phyloP scores from a whole-genome alignment of 345 rosid genomes.

The Gossypium arboreum region DNA sequence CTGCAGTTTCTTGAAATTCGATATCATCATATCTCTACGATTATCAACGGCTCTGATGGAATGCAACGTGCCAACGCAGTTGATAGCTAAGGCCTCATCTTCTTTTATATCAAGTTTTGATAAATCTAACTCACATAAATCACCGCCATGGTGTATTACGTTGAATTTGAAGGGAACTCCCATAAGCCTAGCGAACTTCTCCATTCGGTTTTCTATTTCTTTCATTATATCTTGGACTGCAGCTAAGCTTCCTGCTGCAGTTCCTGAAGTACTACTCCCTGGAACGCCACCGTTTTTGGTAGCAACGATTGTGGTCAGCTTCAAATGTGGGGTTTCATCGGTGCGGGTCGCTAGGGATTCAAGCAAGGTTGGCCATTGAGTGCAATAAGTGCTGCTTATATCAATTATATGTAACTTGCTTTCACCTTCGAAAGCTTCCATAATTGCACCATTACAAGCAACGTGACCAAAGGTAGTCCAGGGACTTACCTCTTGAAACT shows the following conservation, averaged over 20 bases:
- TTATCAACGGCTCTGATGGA: conserved; percentile 40
- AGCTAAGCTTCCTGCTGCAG: conserved; percentile 22
- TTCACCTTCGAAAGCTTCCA: conserved; percentile 93
- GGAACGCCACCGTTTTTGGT: conserved; percentile 31
- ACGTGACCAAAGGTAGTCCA: conserved; percentile 99
- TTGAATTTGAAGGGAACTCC: conserved; percentile 92
- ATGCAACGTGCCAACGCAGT: conserved; percentile 66
- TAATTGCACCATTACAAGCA: conserved; percentile 82
- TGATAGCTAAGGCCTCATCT: conserved; percentile 85
- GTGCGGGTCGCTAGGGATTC: conserved; percentile 92
- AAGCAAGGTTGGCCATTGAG: conserved; percentile 96
- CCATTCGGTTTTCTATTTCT: conserved; percentile 87
- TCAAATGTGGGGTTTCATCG: conserved; percentile 81
- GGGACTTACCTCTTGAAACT: conserved; percentile 92
- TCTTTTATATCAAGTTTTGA: conserved; percentile 43
- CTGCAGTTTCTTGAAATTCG: conserved; percentile 51
- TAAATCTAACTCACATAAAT: conserved; percentile 59
- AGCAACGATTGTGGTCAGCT: conserved; percentile 63
- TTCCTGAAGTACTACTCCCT: conserved; percentile 10
- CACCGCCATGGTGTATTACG: conserved; percentile 67
- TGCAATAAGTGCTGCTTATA: conserved; percentile 86
- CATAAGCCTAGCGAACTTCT: conserved; percentile 93
- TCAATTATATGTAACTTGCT: conserved; percentile 74
- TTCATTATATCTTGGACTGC: conserved; percentile 70
- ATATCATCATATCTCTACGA: conserved; percentile 59